A percentile compares a stretch with the other conserved stretches of the same genome.
These are phyloP conservation scores for Claviceps humidiphila DNA, from an alignment of 2,329 filamentous ascomycete species.

Conservation along the genomic window DNA sequence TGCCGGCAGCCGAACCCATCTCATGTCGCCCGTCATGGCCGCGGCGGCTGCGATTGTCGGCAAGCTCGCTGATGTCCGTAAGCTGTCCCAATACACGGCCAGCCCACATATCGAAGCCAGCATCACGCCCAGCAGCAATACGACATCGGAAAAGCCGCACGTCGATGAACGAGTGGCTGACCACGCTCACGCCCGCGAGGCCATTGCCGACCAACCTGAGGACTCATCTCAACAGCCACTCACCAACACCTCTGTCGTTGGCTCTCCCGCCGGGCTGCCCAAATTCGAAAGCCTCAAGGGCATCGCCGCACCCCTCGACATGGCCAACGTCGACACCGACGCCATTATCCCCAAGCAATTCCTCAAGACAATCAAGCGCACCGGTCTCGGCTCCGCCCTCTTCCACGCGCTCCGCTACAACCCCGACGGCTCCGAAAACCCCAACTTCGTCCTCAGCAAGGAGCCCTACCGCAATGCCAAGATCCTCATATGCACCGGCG, in stretches of 20 bases:
- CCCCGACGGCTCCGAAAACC: constrained; percentile 58
- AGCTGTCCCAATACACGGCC: constrained; percentile 50
- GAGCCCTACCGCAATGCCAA: constrained; percentile 73
- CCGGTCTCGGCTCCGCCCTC: constrained; percentile 74
- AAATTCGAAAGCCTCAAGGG: constrained; percentile 78
- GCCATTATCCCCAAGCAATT: constrained; percentile 99
- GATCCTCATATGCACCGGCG: constrained; percentile 81
- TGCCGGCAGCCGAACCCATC: constrained; percentile 76
- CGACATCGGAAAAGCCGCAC: constrained; percentile 28
- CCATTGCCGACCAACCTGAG: constrained; percentile 44
- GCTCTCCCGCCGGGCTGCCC: constrained; percentile 51
- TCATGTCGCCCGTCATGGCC: constrained; percentile 96
- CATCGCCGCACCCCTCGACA: constrained; percentile 75
- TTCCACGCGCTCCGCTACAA: constrained; percentile 79
- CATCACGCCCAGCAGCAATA: constrained; percentile 16
- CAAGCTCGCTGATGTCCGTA: constrained; percentile 83
- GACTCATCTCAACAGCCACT: constrained; percentile 43
- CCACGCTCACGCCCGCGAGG: constrained; percentile 39
- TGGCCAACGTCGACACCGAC: constrained; percentile 92
- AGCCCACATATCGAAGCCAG: constrained; percentile 47
- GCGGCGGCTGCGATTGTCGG: constrained; percentile 81
- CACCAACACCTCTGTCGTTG: constrained; percentile 43
- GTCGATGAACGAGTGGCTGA: constrained; percentile 39
- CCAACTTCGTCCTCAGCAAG: constrained; percentile 79
- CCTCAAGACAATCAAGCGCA: constrained; percentile 97